Evolutionary conservation across 306 rosid genomes (phyloP).

Genomic region (Carpinus viminea): DNA sequence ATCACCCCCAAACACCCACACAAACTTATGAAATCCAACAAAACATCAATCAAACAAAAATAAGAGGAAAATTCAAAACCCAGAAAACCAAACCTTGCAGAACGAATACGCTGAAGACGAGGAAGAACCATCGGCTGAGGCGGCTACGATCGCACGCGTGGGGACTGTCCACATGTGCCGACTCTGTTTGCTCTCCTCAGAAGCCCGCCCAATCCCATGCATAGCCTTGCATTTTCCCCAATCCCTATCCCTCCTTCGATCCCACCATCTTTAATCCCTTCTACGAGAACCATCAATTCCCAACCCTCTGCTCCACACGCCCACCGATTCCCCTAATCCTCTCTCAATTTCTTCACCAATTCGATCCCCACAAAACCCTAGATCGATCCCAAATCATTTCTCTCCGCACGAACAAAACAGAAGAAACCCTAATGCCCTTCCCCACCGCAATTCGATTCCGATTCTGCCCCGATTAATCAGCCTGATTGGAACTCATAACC

Average conservation of each 20-base stretch:
- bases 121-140: conserved; percentile 49
- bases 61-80: background rate
- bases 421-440: background rate
- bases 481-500: conserved; percentile 4
- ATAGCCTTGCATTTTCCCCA: conserved; percentile 83
- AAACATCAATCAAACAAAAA: background rate
- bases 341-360: background rate
- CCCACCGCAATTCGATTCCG: background rate
- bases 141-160: conserved; percentile 79
- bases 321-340: background rate
- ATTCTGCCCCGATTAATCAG: background rate
- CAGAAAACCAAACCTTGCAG: conserved; percentile 52
- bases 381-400: background rate
- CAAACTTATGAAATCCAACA: background rate
- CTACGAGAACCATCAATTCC: conserved; percentile 89
- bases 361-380: background rate
- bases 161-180: conserved; percentile 99
- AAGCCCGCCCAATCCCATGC: conserved; percentile 72
- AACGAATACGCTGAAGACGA: conserved; percentile 51
- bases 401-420: background rate
- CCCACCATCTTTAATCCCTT: conserved; percentile 50
- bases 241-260: conserved; percentile 51
- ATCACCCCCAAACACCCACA: background rate
- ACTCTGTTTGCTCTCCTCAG: conserved; percentile 77
- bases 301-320: background rate